A percentile compares a stretch with the other conserved stretches of the same genome.
Evolutionary conservation across 495 filamentous ascomycete species (phyloP).

Genomic region (Aspergillus bertholletiae): DNA sequence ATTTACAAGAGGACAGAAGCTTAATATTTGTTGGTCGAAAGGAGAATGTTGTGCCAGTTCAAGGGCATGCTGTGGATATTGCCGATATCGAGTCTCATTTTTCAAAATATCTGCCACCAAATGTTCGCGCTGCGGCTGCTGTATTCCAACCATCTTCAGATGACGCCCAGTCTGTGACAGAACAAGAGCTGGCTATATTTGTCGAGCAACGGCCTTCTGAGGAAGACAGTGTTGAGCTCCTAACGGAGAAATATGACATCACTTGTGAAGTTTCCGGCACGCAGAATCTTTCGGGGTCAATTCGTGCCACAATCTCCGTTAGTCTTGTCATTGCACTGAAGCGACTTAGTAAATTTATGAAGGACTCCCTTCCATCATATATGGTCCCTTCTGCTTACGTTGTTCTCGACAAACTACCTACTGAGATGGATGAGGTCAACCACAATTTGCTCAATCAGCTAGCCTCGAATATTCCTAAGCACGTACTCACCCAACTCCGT

Average conservation of each 20-base stretch:
- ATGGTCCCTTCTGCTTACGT: slow-evolving; percentile 39
- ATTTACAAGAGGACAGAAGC: slow-evolving; percentile 24
- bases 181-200: slow-evolving; percentile 25
- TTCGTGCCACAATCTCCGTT: slow-evolving; percentile 18
- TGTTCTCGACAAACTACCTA: slow-evolving; percentile 27
- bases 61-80: slow-evolving; percentile 36
- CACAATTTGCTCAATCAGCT: slow-evolving; percentile 23
- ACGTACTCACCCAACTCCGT: slow-evolving; percentile 17
- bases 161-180: background rate
- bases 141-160: slow-evolving; percentile 18
- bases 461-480: slow-evolving; percentile 19
- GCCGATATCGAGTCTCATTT: slow-evolving; percentile 29
- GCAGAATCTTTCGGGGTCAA: background rate
- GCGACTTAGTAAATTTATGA: slow-evolving; percentile 33
- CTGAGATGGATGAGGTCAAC: slow-evolving; percentile 18
- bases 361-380: slow-evolving; percentile 35
- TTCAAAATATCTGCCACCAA: slow-evolving; percentile 22
- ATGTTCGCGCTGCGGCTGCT: slow-evolving; percentile 22
- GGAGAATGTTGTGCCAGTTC: slow-evolving; percentile 25
- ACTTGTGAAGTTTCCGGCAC: slow-evolving; percentile 1
- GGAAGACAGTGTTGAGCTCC: slow-evolving; percentile 21
- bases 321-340: slow-evolving; percentile 25
- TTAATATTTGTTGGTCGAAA: slow-evolving; percentile 30
- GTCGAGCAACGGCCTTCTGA: slow-evolving; percentile 21
- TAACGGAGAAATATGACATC: slow-evolving; percentile 18